phyloP scores from a whole-genome alignment of 352 stramenopile genomes.

The Globisporangium emineosum region DNA sequence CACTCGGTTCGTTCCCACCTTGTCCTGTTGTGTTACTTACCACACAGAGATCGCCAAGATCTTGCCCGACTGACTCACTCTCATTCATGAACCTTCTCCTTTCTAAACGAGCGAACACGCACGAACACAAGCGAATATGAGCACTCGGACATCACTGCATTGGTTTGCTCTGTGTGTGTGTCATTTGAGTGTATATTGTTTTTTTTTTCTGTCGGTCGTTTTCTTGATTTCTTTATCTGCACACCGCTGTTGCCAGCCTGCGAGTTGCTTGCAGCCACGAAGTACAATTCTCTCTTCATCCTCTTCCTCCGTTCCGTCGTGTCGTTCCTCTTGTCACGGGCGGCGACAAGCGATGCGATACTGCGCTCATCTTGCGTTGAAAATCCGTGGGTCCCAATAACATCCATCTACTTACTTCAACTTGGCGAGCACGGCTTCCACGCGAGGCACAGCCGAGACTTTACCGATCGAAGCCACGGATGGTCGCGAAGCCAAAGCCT shows the following conservation, averaged over 20 bases:
- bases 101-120: background rate
- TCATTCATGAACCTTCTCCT: background rate
- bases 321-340: background rate
- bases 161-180: background rate
- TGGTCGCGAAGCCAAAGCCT: constrained; percentile 65
- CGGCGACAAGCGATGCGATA: background rate
- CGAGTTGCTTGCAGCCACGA: background rate
- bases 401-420: constrained; percentile 57
- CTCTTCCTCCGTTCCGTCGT: background rate
- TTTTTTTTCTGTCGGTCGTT: constrained; percentile 8
- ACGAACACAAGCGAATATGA: background rate
- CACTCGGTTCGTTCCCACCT: background rate
- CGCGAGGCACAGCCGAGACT: constrained; percentile 62
- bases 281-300: background rate
- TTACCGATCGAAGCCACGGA: constrained; percentile 77
- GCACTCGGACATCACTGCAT: background rate
- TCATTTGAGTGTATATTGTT: constrained; percentile 11
- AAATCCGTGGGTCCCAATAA: background rate
- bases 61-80: constrained; percentile 5
- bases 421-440: constrained; percentile 72
- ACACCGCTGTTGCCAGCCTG: background rate
- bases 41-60: constrained; percentile 11
- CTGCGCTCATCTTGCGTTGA: constrained; percentile 1
- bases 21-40: background rate
- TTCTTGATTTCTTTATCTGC: constrained; percentile 12